A percentile compares a stretch with the other conserved stretches of the same genome.
phyloP scores from a whole-genome alignment of 306 rosid species.

The Luffa aegyptiaca region DNA sequence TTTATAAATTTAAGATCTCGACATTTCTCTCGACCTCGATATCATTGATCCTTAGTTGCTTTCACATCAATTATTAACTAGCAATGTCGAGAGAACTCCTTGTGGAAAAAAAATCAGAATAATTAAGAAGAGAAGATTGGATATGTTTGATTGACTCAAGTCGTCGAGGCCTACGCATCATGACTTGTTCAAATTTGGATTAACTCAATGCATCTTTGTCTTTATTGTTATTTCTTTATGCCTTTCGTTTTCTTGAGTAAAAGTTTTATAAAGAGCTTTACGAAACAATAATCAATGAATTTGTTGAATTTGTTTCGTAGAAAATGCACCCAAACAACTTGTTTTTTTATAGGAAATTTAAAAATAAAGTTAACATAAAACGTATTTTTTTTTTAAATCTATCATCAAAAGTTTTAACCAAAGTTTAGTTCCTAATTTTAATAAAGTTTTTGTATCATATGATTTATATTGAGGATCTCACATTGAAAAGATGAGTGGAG shows the following conservation, averaged over 20 bases:
- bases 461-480: too few relatives aligned
- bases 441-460: too few relatives aligned
- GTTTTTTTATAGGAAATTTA: neutral
- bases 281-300: neutral
- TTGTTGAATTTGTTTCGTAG: neutral
- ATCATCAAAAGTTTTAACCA: neutral
- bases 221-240: neutral
- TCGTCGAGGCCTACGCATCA: neutral
- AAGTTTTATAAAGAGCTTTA: neutral
- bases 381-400: neutral
- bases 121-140: neutral
- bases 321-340: neutral
- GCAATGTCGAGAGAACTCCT: too few relatives aligned
- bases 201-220: neutral
- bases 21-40: too few relatives aligned
- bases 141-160: neutral
- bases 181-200: neutral
- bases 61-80: too few relatives aligned
- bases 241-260: neutral
- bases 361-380: neutral
- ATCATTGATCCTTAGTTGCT: too few relatives aligned
- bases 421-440: too few relatives aligned
- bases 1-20: too few relatives aligned
- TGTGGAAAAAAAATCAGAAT: too few relatives aligned
- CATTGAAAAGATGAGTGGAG: too few relatives aligned